Evolutionary conservation across 108 stramenopile species (phyloP).

Genomic region (Phaeodactylum tricornutum): DNA sequence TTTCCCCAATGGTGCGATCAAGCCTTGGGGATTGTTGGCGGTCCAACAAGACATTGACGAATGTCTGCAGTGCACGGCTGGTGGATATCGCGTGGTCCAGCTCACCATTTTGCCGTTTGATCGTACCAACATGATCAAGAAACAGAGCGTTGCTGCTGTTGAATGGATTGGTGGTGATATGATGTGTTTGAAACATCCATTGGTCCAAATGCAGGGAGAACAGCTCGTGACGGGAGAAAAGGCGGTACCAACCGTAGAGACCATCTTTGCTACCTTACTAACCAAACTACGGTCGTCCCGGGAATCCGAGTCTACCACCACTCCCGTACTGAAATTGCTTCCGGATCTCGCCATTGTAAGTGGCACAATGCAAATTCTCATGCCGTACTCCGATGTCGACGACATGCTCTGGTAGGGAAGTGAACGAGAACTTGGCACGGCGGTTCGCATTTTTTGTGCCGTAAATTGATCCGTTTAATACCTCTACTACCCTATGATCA

Average conservation of each 20-base stretch:
- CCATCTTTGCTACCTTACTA: constrained; percentile 20
- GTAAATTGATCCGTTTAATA: no score
- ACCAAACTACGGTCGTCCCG: constrained; percentile 9
- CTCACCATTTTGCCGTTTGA: constrained; percentile 14
- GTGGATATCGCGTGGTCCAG: constrained; percentile 65
- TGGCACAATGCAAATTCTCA: constrained; percentile 23
- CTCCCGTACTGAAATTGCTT: constrained; percentile 21
- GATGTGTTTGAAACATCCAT: no score
- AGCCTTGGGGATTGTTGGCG: constrained; percentile 64
- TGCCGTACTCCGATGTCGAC: constrained; percentile 4
- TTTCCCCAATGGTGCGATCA: constrained; percentile 14
- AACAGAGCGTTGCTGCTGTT: constrained; percentile 10
- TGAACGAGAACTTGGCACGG: no score
- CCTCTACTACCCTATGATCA: no score
- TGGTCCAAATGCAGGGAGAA: constrained; percentile 22
- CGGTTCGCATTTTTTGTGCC: no score
- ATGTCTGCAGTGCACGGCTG: constrained; percentile 53
- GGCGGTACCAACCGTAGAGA: constrained; percentile 16
- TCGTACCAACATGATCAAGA: background rate
- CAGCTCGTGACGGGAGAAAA: constrained; percentile 23
- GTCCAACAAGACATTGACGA: constrained; percentile 56
- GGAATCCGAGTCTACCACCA: constrained; percentile 4
- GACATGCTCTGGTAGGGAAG: no score
- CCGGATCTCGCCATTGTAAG: constrained; percentile 39
- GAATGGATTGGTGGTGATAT: constrained; percentile 77